Evolutionary conservation across 495 filamentous ascomycete species (phyloP).

Genomic region (Trichoderma reesei): DNA sequence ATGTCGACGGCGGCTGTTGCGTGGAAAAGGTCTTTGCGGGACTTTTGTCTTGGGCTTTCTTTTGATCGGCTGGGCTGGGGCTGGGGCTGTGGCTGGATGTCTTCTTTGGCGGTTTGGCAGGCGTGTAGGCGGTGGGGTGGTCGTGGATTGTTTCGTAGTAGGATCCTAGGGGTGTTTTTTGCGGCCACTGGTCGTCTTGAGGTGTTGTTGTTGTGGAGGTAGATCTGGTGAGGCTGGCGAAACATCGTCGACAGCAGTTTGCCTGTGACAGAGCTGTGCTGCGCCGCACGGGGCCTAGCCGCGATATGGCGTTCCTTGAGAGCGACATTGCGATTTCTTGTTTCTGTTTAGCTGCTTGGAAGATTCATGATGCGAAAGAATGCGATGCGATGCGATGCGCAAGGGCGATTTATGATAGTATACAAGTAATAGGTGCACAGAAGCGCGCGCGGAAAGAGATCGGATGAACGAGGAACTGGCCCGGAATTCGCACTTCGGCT

Average conservation of each 20-base stretch:
- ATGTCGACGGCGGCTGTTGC: slow-evolving; percentile 23
- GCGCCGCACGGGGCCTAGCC: background rate
- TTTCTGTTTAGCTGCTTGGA: no score
- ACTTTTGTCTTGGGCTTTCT: slow-evolving; percentile 18
- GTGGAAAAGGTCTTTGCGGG: slow-evolving; percentile 16
- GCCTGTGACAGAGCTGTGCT: background rate
- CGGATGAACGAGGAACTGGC: background rate
- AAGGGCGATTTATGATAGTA: background rate
- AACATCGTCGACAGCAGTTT: slow-evolving; percentile 9
- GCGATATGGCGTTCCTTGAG: slow-evolving; percentile 10
- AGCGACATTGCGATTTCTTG: background rate
- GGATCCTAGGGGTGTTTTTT: slow-evolving; percentile 27
- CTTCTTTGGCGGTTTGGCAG: slow-evolving; percentile 25
- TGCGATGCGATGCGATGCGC: background rate
- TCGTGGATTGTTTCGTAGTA: slow-evolving; percentile 40
- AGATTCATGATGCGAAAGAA: background rate
- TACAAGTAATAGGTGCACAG: no score
- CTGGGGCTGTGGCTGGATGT: slow-evolving; percentile 23
- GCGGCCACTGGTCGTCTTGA: slow-evolving; percentile 11
- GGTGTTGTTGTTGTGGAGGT: no score
- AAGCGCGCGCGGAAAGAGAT: no score
- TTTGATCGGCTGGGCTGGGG: slow-evolving; percentile 12
- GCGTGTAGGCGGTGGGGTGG: slow-evolving; percentile 27
- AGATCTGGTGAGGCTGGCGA: slow-evolving; percentile 16
- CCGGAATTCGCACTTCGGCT: slow-evolving; percentile 6